Conservation (phyloP, 306 rosid species). For the Quercus ilex region DNA sequence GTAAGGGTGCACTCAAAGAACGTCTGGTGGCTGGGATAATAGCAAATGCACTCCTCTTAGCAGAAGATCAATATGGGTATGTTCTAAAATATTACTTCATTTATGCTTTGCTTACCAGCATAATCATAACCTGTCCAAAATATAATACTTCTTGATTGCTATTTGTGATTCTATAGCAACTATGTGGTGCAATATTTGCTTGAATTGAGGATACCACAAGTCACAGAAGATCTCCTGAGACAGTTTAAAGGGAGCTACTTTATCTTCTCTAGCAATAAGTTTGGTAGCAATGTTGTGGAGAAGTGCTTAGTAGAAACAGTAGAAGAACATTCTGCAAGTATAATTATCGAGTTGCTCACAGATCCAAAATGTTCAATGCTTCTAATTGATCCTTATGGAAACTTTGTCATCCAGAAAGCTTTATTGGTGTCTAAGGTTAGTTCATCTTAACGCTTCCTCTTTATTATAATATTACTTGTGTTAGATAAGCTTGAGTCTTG, state of each 20-base stretch:
- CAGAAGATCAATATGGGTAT: conserved; percentile 59
- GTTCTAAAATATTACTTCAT: conserved; percentile 2
- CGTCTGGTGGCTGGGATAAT: conserved; percentile 29
- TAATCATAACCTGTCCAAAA: not conserved
- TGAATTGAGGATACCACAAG: conserved; percentile 21
- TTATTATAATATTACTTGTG: not conserved
- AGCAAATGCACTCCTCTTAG: conserved; percentile 24
- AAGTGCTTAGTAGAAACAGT: conserved; percentile 41
- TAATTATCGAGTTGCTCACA: conserved; percentile 44
- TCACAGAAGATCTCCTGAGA: conserved; percentile 26
- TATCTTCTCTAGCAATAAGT: conserved; percentile 52
- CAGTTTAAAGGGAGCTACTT: conserved; percentile 36
- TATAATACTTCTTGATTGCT: conserved; percentile 7
- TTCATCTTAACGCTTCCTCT: not conserved
- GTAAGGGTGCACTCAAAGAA: conserved; percentile 33
- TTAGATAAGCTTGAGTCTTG: not conserved
- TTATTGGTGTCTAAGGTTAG: conserved; percentile 47
- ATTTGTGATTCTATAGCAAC: conserved; percentile 41
- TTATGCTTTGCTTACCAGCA: not conserved
- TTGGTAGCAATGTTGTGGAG: conserved; percentile 79
- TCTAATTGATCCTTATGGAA: conserved; percentile 60
- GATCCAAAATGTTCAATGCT: conserved; percentile 33
- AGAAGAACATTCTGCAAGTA: conserved; percentile 5
- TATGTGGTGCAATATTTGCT: conserved; percentile 67
- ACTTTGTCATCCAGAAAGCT: conserved; percentile 59